Evolutionary conservation across 208 protist genomes (phyloP).

Genomic region (Strigomonas culicis): DNA sequence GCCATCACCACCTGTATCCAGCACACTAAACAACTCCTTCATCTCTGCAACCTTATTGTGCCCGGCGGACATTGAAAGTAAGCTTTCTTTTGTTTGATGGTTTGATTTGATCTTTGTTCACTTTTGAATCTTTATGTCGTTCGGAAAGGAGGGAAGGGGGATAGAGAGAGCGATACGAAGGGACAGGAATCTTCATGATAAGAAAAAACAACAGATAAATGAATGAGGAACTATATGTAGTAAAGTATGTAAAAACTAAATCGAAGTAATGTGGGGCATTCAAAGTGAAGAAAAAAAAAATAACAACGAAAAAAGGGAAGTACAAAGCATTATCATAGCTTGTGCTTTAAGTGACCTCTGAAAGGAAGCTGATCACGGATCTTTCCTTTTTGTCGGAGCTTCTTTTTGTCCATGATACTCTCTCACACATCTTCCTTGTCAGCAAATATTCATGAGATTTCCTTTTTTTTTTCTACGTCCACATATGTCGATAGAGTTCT

Average conservation of each 20-base stretch:
- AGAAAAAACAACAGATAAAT: background rate
- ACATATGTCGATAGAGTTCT: background rate
- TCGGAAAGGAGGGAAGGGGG: too few relatives aligned
- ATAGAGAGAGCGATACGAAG: background rate
- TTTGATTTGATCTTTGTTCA: background rate
- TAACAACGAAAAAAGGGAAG: background rate
- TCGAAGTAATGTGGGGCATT: too few relatives aligned
- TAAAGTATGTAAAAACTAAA: slow-evolving; percentile 14
- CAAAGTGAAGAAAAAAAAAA: background rate
- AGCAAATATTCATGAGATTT: background rate
- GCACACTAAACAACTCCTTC: slow-evolving; percentile 51
- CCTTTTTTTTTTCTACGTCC: background rate
- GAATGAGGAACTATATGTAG: background rate
- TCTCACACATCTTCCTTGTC: too few relatives aligned
- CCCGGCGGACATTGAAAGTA: too few relatives aligned
- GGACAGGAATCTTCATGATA: background rate
- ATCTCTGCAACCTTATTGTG: slow-evolving; percentile 66
- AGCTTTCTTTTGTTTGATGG: too few relatives aligned
- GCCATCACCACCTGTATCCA: slow-evolving; percentile 45
- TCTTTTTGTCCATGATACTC: too few relatives aligned
- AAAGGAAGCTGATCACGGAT: background rate
- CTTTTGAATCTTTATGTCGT: background rate
- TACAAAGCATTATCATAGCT: background rate
- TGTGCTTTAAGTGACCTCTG: background rate
- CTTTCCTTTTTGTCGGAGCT: background rate